Conservation (phyloP, 345 rosid species). For the Zanthoxylum bungeanum region DNA sequence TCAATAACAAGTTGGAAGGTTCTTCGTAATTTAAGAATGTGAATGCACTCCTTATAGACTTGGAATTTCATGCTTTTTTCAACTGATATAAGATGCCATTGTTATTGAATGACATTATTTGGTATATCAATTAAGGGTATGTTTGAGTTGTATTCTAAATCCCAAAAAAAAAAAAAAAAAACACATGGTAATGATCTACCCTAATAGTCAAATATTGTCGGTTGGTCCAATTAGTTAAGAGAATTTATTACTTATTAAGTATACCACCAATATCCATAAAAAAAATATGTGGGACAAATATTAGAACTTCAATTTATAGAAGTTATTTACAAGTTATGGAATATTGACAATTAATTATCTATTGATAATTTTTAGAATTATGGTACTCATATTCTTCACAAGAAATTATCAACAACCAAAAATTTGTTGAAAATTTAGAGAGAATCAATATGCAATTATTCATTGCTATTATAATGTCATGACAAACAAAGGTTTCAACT, state of each 20-base stretch:
- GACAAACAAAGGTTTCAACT: neutral
- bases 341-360: too few relatives aligned
- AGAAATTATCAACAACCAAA: neutral
- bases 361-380: too few relatives aligned
- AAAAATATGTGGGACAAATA: too few relatives aligned
- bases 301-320: too few relatives aligned
- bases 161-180: too few relatives aligned
- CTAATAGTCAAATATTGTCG: too few relatives aligned
- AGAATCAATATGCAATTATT: neutral
- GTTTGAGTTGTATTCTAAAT: neutral
- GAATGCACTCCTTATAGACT: constrained; percentile 6
- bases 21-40: constrained; percentile 22
- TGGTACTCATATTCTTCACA: too few relatives aligned
- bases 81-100: too few relatives aligned
- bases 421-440: neutral
- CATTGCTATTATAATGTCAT: neutral
- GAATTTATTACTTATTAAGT: neutral
- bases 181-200: too few relatives aligned
- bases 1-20: constrained; percentile 21
- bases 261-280: too few relatives aligned
- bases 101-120: neutral
- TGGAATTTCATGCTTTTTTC: constrained; percentile 12
- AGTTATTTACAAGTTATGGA: too few relatives aligned
- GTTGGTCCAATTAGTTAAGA: too few relatives aligned
- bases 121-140: neutral